phyloP scores from a whole-genome alignment of 2,329 filamentous ascomycete species.

The Stagonosporopsis tanaceti region DNA sequence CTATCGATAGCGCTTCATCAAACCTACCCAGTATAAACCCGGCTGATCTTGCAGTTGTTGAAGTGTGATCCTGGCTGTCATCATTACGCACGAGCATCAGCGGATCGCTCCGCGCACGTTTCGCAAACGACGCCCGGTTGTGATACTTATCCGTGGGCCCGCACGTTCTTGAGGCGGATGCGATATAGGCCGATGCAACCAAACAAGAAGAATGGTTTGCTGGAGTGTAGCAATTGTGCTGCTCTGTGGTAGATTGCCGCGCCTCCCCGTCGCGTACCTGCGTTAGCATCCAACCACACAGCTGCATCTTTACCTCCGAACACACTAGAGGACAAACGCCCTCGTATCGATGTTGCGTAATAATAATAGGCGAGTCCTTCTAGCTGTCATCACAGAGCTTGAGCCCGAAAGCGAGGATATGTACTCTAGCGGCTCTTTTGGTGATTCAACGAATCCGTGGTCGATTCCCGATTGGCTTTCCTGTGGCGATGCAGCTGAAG shows the following conservation, averaged over 20 bases:
- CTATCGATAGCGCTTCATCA: constrained; percentile 12
- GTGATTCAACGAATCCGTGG: neutral
- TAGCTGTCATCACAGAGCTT: neutral
- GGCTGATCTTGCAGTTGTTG: constrained; percentile 3
- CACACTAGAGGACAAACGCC: neutral
- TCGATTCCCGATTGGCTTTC: neutral
- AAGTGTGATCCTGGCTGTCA: neutral
- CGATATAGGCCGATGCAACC: neutral
- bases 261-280: constrained; percentile 6
- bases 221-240: neutral
- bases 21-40: constrained; percentile 1
- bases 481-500: neutral
- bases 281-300: constrained; percentile 1
- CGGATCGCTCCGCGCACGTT: constrained; percentile 6
- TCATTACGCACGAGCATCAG: neutral
- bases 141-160: neutral
- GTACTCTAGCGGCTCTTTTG: neutral
- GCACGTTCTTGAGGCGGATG: neutral
- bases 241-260: neutral
- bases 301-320: neutral
- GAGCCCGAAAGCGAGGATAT: neutral
- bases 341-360: neutral
- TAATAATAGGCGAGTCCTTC: neutral
- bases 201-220: neutral
- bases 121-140: too few relatives aligned